phyloP scores from a whole-genome alignment of 768 basidiomycete genomes.

The Rickenella mellea region DNA sequence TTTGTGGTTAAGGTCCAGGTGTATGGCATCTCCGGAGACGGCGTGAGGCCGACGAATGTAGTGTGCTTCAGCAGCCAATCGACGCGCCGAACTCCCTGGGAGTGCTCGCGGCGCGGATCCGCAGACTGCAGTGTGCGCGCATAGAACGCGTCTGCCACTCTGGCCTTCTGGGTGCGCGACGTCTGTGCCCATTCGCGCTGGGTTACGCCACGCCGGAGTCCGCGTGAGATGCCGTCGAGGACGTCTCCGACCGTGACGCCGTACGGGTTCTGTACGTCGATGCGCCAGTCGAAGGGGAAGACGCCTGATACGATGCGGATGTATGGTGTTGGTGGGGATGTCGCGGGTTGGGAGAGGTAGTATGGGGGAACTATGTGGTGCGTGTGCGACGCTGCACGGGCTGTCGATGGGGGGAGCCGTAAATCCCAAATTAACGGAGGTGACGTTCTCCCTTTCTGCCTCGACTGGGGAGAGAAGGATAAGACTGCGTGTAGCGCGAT shows the following conservation, averaged over 20 bases:
- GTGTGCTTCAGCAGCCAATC: neutral
- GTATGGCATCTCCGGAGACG: neutral
- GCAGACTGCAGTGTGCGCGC: neutral
- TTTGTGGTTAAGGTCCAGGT: neutral
- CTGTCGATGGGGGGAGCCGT: constrained; percentile 27
- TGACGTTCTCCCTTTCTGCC: neutral
- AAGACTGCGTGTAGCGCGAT: neutral
- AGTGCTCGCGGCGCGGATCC: neutral
- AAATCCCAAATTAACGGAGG: constrained; percentile 39
- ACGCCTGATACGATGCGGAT: constrained; percentile 38
- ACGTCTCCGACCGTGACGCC: constrained; percentile 48
- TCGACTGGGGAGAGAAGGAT: neutral
- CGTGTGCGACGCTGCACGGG: constrained; percentile 16
- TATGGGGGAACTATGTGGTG: constrained; percentile 16
- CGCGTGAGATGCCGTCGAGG: constrained; percentile 13
- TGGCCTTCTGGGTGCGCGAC: neutral
- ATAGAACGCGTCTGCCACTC: neutral
- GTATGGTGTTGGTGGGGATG: constrained; percentile 26
- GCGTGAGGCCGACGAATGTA: neutral
- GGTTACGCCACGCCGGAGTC: neutral
- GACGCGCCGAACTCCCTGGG: neutral
- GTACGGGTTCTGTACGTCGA: constrained; percentile 27
- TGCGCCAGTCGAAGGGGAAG: constrained; percentile 33
- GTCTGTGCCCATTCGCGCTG: neutral
- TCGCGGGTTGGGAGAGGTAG: constrained; percentile 33